Percentiles rank a stretch among this genome's conserved stretches.
phyloP scores from a whole-genome alignment of 768 basidiomycete genomes.

The Hygrocybe coccinea region DNA sequence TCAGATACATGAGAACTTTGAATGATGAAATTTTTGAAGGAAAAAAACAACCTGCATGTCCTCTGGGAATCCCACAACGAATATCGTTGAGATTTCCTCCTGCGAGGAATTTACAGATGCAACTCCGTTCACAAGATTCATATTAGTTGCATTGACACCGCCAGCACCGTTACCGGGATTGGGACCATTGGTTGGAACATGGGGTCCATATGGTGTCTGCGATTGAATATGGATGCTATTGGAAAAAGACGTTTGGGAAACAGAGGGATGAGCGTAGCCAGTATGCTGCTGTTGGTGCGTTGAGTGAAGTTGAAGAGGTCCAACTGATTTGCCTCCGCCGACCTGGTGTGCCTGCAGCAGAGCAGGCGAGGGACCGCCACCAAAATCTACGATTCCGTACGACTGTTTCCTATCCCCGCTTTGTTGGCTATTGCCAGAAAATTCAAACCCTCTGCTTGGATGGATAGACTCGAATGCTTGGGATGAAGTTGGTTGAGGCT shows the following conservation, averaged over 20 bases:
- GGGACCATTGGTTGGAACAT: slow-evolving; percentile 44
- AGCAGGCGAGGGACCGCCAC: slow-evolving; percentile 1
- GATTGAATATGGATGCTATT: slow-evolving; percentile 52
- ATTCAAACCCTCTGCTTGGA: slow-evolving; percentile 6
- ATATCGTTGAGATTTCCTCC: slow-evolving; percentile 95
- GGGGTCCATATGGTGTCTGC: slow-evolving; percentile 73
- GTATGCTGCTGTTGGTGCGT: slow-evolving; percentile 25
- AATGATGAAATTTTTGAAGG: background rate
- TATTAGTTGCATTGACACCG: slow-evolving; percentile 24
- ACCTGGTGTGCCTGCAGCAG: slow-evolving; percentile 5
- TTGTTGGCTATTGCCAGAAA: background rate
- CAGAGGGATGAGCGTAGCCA: slow-evolving; percentile 18
- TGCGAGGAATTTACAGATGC: slow-evolving; percentile 33
- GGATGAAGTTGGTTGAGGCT: slow-evolving; percentile 10
- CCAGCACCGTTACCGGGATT: slow-evolving; percentile 15
- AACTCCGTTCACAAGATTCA: slow-evolving; percentile 24
- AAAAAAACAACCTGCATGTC: slow-evolving; percentile 83
- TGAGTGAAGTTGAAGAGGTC: background rate
- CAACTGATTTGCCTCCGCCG: background rate
- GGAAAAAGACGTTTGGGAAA: slow-evolving; percentile 8
- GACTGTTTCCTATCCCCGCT: background rate
- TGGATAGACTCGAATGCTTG: slow-evolving; percentile 1
- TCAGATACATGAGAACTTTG: slow-evolving; percentile 12
- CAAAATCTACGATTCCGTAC: slow-evolving; percentile 4
- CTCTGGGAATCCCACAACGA: slow-evolving; percentile 98